Base-by-base conservation (phyloP, 2,329 filamentous ascomycete genomes). In the Ophiostoma pallidulum region DNA sequence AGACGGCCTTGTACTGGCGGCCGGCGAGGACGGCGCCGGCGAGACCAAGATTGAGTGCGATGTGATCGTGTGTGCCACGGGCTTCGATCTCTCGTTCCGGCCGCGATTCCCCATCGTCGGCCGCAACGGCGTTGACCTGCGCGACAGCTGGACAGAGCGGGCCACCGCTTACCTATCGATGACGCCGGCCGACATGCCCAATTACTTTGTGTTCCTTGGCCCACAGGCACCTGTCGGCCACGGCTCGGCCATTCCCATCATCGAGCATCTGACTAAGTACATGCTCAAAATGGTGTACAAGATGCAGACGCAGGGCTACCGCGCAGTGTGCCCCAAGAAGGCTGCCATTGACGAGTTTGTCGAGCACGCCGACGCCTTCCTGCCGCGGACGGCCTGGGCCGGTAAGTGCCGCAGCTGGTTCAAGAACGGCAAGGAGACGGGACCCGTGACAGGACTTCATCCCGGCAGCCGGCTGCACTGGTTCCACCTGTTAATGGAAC, bases 61-160 rank as follows among this genome's bases (percentile, higher is more conserved):
- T 51, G 49, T 48, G 13, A 33, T 60, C 19, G 44, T 60, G n/a
- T 68, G 65, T 48, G 66, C 66, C 2, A 69, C 67, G 1, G 67
- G 66, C 18, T 69, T 68, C 43, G 56, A 60, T 36, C 51, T 55
- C 0, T 56, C 56, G 5, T 64, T 61, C 54, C 45, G 46, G 9
- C 58, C 62, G 8, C 54, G 55, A 2, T 64, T 79, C 35, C 44
- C 51, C 10, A 45, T 55, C 16, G n/a, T 47, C 29, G 54, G 54
- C 22, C 32, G 48, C 7, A 14, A 31, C 31, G 51, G 51, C n/a
- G 39, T 43, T 18, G 35, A 51, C 10, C 39, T 56, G 12, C 13
- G 40, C 7, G 44, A 51, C 48, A 43, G 56, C 53, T 56, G 61
- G 56, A 42, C 32, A 16, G 41, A 29, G 4, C 43, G 46, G 5